Conservation (phyloP, 2,329 filamentous ascomycete genomes). For the Fusarium incarnatum region DNA sequence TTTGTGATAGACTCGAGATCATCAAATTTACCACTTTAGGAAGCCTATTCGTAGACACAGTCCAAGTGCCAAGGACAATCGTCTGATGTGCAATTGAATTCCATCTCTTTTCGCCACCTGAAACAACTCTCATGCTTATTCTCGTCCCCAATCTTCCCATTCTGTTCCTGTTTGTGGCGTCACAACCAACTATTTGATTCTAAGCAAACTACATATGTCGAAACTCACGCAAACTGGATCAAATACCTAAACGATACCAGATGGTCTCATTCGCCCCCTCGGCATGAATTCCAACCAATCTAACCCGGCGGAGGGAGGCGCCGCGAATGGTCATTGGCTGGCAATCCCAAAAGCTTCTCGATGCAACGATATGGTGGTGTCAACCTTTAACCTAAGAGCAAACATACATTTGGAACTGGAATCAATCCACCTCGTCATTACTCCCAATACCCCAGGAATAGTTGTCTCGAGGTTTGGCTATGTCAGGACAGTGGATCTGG, state of each 20-base stretch:
- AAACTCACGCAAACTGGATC: slow-evolving; percentile 6
- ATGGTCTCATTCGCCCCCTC: not conserved
- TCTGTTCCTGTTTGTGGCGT: not conserved
- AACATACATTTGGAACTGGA: not conserved
- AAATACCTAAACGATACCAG: not conserved
- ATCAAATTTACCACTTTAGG: not conserved
- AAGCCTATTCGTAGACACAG: not conserved
- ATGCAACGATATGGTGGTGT: not conserved
- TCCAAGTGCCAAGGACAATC: not conserved
- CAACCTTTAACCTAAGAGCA: not conserved
- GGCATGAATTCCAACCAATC: not conserved
- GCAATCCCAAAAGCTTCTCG: not conserved
- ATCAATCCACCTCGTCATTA: not conserved
- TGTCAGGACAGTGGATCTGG: not conserved
- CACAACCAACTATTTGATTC: not conserved
- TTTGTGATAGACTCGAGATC: not conserved
- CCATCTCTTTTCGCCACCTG: not conserved
- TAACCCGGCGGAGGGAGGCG: not conserved
- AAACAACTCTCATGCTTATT: not conserved
- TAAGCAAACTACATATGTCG: not conserved
- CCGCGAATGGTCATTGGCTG: not conserved
- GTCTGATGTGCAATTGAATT: not conserved
- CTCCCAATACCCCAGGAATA: not conserved
- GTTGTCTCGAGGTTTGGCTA: not conserved
- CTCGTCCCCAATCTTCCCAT: not conserved